These are phyloP conservation scores for Aspergillus avenaceus DNA, from an alignment of 495 filamentous ascomycete genomes.

Conservation along the genomic window DNA sequence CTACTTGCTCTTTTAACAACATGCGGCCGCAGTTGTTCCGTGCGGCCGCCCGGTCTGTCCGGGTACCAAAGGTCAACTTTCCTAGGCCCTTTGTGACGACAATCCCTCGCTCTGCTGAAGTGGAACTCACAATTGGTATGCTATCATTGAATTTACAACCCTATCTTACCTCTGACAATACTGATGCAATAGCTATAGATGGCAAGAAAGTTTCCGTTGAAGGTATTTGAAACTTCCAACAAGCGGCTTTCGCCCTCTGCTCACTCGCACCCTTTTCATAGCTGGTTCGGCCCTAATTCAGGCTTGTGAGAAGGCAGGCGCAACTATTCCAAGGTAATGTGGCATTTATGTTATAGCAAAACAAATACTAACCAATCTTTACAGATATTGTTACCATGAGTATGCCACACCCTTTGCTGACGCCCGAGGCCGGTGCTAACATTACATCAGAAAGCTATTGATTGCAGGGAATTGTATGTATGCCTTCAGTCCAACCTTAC, in stretches of 20 bases:
- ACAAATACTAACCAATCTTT: constrained; percentile 32
- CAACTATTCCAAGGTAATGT: constrained; percentile 74
- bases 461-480: constrained; percentile 92
- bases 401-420: constrained; percentile 36
- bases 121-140: constrained; percentile 91
- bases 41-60: constrained; percentile 76
- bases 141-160: constrained; percentile 18
- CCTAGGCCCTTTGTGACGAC: constrained; percentile 73
- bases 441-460: constrained; percentile 72
- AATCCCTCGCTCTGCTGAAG: constrained; percentile 70
- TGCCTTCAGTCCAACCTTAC: not conserved
- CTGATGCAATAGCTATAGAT: constrained; percentile 49
- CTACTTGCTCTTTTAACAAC: constrained; percentile 43
- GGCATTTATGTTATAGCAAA: not conserved
- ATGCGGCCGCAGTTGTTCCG: constrained; percentile 88
- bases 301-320: constrained; percentile 96
- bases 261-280: constrained; percentile 27
- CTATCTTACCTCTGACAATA: constrained; percentile 4
- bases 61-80: constrained; percentile 56
- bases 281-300: constrained; percentile 92
- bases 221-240: constrained; percentile 50
- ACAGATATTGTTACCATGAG: constrained; percentile 98
- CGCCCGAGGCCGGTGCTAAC: constrained; percentile 25
- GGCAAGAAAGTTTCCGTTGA: constrained; percentile 94
- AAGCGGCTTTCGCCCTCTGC: constrained; percentile 13